Evolutionary conservation across 345 rosid genomes (phyloP).

Genomic region (Jatropha curcas): DNA sequence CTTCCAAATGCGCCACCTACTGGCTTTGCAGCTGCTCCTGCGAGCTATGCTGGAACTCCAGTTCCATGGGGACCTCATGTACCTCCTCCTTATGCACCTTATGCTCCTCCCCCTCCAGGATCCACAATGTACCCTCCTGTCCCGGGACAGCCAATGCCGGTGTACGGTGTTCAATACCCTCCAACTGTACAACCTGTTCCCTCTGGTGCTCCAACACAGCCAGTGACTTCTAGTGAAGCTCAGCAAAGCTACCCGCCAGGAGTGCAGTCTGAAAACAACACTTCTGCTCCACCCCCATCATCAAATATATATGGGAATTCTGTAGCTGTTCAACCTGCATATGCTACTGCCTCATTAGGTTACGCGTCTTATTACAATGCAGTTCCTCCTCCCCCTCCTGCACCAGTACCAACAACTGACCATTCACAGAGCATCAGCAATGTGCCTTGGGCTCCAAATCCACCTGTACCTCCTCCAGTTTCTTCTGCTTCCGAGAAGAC

Average conservation of each 20-base stretch:
- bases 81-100: slow-evolving; percentile 74
- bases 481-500: slow-evolving; percentile 45
- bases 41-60: slow-evolving; percentile 35
- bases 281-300: slow-evolving; percentile 51
- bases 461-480: slow-evolving; percentile 18
- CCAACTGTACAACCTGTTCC: slow-evolving; percentile 68
- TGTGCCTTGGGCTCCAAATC: slow-evolving; percentile 66
- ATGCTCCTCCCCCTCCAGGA: slow-evolving; percentile 70
- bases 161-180: slow-evolving; percentile 81
- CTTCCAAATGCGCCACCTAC: slow-evolving; percentile 54
- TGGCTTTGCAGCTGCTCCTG: slow-evolving; percentile 48
- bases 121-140: slow-evolving; percentile 60
- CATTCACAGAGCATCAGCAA: slow-evolving; percentile 59
- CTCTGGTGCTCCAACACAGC: slow-evolving; percentile 57
- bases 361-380: slow-evolving; percentile 77
- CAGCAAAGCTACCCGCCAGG: slow-evolving; percentile 90
- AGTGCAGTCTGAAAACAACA: slow-evolving; percentile 64
- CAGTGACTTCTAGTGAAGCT: slow-evolving; percentile 57
- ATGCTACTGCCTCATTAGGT: slow-evolving; percentile 50
- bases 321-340: slow-evolving; percentile 52
- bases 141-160: slow-evolving; percentile 90
- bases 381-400: slow-evolving; percentile 62
- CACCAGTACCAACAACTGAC: slow-evolving; percentile 48
- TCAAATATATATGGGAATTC: slow-evolving; percentile 55
- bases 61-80: slow-evolving; percentile 95